Conservation (phyloP, 2,329 filamentous ascomycete genomes). For the Fusarium redolens region DNA sequence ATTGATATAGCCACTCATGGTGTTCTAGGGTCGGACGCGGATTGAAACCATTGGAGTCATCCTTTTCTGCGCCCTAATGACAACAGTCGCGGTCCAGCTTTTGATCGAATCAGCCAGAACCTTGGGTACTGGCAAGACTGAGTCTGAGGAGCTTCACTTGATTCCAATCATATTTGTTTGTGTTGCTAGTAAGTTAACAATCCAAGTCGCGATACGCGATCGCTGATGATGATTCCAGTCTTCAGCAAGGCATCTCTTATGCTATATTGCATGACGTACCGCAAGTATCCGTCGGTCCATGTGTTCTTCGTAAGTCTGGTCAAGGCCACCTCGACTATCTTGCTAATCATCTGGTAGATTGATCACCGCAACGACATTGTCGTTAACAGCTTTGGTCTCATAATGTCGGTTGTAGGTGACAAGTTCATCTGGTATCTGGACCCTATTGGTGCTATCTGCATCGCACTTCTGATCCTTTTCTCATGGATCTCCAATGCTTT, state of each 20-base stretch:
- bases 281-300: not conserved
- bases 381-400: not conserved
- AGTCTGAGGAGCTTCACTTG: not conserved
- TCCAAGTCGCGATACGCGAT: not conserved
- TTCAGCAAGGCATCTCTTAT: not conserved
- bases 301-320: not conserved
- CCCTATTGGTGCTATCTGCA: not conserved
- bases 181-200: not conserved
- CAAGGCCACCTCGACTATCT: rapidly evolving
- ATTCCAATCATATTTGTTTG: not conserved
- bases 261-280: not conserved
- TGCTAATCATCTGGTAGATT: not conserved
- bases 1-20: not conserved
- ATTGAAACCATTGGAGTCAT: not conserved
- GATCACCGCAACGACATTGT: not conserved
- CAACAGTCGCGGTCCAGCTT: not conserved
- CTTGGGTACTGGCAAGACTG: not conserved
- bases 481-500: not conserved
- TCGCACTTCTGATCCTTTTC: not conserved
- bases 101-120: not conserved
- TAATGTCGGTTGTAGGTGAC: not conserved
- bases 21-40: not conserved
- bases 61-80: not conserved
- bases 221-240: not conserved
- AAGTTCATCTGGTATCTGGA: not conserved